Base-by-base conservation (phyloP, 139 green algal species). In the Penium margaritaceum region DNA sequence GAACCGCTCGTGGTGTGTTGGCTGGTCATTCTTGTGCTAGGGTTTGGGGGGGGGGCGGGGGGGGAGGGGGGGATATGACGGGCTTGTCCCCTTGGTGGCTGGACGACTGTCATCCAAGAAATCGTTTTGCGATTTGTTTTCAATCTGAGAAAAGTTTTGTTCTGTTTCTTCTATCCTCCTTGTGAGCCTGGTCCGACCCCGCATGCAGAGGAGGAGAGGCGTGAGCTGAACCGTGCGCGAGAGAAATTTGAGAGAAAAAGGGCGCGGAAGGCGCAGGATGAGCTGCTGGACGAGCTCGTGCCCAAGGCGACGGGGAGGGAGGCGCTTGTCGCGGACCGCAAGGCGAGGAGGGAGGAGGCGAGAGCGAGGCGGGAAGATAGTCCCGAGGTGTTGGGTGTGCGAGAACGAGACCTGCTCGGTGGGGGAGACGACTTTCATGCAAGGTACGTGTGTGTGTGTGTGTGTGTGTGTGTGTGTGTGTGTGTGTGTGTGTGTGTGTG, bases 281-380 rank as follows among this genome's bases (percentile, higher is more conserved):
- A 79, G 32, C 21, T 61, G 7, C 0, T 81, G 2, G 75, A 81
- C 24, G 75, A 81, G 43, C 2, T 81, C 39, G 29, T 81, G 35
- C 75, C 75, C 1, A 78, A 78, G 41, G 75, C 71, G 36, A 78
- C 75, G 30, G 75, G 75, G 15, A 38, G 75, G 12, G 75, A 81
- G 35, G 75, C 67, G 30, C 6, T 73, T 35, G 7, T 81, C 30
- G 47, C 67, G 1, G 55, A 81, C 12, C 63, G 77, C 19, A 78
- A 65, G 33, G 73, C 73, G 5, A 41, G 17, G 17, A 39, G 75
- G 5, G 34, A 54, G 43, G 47, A 81, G 58, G 19, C 29, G 3
- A 19, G n/a, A 24, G 19, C 44, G 34, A 36, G 33, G 32, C 37
- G 74, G 32, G 74, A 81, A 17, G 37, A 67, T 19, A 78, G 67